Evolutionary conservation across 345 rosid genomes (phyloP), one percentile per base, ranked within the genome.

Genomic region (Melaleuca alternifolia): DNA sequence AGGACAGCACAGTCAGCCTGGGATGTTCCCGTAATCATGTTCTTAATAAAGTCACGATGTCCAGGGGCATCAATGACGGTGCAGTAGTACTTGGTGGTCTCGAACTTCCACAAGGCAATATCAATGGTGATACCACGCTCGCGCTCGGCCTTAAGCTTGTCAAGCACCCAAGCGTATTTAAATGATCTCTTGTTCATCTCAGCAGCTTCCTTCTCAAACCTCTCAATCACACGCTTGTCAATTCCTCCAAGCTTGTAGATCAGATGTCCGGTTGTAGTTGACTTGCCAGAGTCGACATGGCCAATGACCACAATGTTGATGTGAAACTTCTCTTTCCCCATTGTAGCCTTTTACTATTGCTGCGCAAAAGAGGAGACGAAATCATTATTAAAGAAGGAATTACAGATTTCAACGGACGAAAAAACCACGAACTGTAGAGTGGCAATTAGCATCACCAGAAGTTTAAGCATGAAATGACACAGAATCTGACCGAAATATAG

Each of bases 91-190:
- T 91, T 95, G 87, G 96, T 96, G 87, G 99, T 96, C 93, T 95
- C 99, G 1, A 96, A 96, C 87, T 96, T 96, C 98, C 99, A 95
- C 83, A 96, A 85, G 56, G 99, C 99, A 91, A 96, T 95, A 81
- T 95, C 98, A 82, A 96, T 96, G 85, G 99, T 96, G 30, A 96
- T 96, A 91, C 97, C 98, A 89, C 97, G 97, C 86, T 96, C 97
- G 52, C 99, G 98, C 95, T 95, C 98, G 1, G 99, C 98, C 95
- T 95, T 96, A 52, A 95, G 96, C 92, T 96, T 96, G 94, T 96
- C 99, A 21, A 96, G 96, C 89, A 95, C 98, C 97, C 97, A 95
- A 3, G 97, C 97, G 4, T 95, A 94, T 91, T 94, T 94, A 93
- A 95, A 95, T 26, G 97, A 94, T 88, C 97, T 91, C 91, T 94